Evolutionary conservation across 371 early-diverging fungal species (phyloP).

Genomic region (Mucor sp.): DNA sequence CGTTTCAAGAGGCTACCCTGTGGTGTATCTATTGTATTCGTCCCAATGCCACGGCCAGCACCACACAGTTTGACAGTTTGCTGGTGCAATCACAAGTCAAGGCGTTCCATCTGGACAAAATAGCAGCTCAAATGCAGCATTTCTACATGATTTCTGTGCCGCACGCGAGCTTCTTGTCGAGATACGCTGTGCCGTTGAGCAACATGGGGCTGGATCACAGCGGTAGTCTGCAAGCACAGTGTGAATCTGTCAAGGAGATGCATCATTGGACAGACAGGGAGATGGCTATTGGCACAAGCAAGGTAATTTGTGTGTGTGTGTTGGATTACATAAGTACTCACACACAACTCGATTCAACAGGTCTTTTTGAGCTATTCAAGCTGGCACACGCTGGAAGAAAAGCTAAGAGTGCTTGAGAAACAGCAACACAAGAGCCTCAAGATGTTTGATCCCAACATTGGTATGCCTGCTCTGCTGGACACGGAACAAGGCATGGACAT

Average conservation of each 20-base stretch:
- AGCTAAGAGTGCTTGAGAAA: slow-evolving; percentile 49
- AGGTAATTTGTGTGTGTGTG: slow-evolving; percentile 18
- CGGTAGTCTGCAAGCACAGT: slow-evolving; percentile 15
- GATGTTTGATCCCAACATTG: neutral
- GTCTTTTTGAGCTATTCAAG: slow-evolving; percentile 71
- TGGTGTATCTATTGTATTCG: slow-evolving; percentile 85
- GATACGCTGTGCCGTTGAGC: slow-evolving; percentile 59
- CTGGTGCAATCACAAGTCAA: slow-evolving; percentile 61
- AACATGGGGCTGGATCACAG: slow-evolving; percentile 36
- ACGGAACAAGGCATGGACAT: neutral
- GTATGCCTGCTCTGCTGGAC: neutral
- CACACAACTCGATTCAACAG: too few relatives aligned
- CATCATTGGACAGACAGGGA: slow-evolving; percentile 56
- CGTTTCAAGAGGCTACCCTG: slow-evolving; percentile 74
- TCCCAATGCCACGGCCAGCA: slow-evolving; percentile 61
- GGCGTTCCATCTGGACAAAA: slow-evolving; percentile 43
- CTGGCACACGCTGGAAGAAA: slow-evolving; percentile 74
- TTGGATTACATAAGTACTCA: too few relatives aligned
- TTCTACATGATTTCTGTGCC: slow-evolving; percentile 49
- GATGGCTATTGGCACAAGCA: slow-evolving; percentile 66
- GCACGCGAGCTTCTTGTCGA: slow-evolving; percentile 58
- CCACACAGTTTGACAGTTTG: slow-evolving; percentile 54
- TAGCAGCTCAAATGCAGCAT: slow-evolving; percentile 52
- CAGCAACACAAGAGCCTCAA: slow-evolving; percentile 36
- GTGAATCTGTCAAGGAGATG: slow-evolving; percentile 43